These are phyloP conservation scores for Jacaranda copaia DNA, from an alignment of 257 asterid species.

Conservation along the genomic window DNA sequence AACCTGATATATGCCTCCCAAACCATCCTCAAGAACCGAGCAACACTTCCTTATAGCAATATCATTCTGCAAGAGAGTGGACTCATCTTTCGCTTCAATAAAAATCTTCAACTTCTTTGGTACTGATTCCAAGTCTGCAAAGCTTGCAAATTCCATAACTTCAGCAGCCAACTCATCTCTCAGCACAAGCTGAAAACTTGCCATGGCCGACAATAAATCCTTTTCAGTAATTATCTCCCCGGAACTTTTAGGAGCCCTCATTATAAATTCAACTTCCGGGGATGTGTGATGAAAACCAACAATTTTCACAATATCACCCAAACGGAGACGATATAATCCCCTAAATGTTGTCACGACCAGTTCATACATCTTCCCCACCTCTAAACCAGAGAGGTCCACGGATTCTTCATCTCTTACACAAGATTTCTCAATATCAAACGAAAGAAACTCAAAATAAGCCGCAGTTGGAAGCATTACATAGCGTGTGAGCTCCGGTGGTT, in stretches of 20 bases:
- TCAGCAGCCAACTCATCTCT: slow-evolving; percentile 34
- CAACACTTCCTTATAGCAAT: slow-evolving; percentile 38
- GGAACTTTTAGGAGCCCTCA: slow-evolving; percentile 33
- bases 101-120: slow-evolving; percentile 31
- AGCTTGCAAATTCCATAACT: slow-evolving; percentile 28
- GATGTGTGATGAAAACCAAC: slow-evolving; percentile 33
- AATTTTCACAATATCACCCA: slow-evolving; percentile 37
- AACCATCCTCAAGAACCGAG: slow-evolving; percentile 34
- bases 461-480: slow-evolving; percentile 37
- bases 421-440: slow-evolving; percentile 11
- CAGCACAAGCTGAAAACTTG: slow-evolving; percentile 24
- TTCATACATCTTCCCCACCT: slow-evolving; percentile 33
- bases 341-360: slow-evolving; percentile 38
- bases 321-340: slow-evolving; percentile 36
- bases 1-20: slow-evolving; percentile 44
- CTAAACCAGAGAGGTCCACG: slow-evolving; percentile 30
- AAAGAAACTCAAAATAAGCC: slow-evolving; percentile 38
- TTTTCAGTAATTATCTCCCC: slow-evolving; percentile 31
- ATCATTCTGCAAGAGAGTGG: slow-evolving; percentile 20
- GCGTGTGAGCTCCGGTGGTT: slow-evolving; percentile 29
- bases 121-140: slow-evolving; percentile 24
- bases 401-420: slow-evolving; percentile 13
- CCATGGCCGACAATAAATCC: slow-evolving; percentile 32
- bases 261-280: slow-evolving; percentile 32
- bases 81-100: slow-evolving; percentile 29